Percentiles rank a stretch among this genome's conserved stretches.
Conservation (phyloP, 805 yeast species). For the Yamadazyma sp. region DNA sequence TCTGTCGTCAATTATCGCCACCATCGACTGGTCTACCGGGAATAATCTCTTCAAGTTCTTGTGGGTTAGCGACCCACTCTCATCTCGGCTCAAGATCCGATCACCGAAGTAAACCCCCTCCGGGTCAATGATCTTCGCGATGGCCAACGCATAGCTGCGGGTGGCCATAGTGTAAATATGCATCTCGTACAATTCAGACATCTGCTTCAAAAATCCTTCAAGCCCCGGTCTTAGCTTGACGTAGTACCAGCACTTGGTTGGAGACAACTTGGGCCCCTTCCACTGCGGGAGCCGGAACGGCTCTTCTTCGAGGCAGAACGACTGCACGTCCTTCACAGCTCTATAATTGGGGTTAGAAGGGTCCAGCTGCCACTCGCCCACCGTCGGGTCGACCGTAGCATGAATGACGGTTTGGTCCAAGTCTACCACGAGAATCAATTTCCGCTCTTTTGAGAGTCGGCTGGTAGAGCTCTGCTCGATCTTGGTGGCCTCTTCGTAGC, state of each 20-base stretch:
- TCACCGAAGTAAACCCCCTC: conserved; percentile 84
- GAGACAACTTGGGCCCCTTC: conserved; percentile 59
- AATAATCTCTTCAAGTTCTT: conserved; percentile 85
- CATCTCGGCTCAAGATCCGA: conserved; percentile 88
- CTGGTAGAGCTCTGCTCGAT: conserved; percentile 69
- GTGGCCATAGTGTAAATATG: conserved; percentile 99
- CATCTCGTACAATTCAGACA: conserved; percentile 72
- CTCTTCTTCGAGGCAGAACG: conserved; percentile 79
- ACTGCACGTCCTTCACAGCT: conserved; percentile 76
- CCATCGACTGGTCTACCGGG: conserved; percentile 96
- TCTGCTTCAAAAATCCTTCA: conserved; percentile 62
- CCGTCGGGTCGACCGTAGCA: conserved; percentile 96
- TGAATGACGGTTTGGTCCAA: conserved; percentile 96
- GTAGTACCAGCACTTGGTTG: conserved; percentile 78
- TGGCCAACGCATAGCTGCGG: conserved; percentile 83
- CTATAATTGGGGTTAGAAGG: conserved; percentile 81
- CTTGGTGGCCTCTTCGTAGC: conserved; percentile 80
- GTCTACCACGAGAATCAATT: conserved; percentile 89
- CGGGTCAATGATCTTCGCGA: conserved; percentile 91
- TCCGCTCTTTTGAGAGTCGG: conserved; percentile 58
- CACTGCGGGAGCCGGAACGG: conserved; percentile 56
- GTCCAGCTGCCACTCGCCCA: conserved; percentile 93
- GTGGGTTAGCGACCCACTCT: conserved; percentile 88
- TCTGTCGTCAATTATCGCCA: conserved; percentile 92
- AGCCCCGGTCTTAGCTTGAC: conserved; percentile 92